A percentile compares a stretch with the other conserved stretches of the same genome.
Evolutionary conservation across 2,329 filamentous ascomycete genomes (phyloP).

Genomic region (Trichoderma aggressivum): DNA sequence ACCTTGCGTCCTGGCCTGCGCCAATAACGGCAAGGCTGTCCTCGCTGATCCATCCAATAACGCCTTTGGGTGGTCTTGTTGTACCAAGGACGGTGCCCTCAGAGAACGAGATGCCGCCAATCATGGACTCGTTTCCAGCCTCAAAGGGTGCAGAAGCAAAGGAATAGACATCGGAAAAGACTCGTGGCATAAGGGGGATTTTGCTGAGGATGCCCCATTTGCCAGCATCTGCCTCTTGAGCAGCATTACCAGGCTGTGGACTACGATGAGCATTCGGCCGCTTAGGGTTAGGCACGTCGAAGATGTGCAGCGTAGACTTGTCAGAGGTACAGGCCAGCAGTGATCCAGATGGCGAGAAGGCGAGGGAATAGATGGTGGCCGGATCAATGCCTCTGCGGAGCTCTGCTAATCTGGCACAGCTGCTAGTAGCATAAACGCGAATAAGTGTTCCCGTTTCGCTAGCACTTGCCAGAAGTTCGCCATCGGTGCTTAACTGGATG

Average conservation of each 20-base stretch:
- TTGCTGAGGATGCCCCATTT: conserved; percentile 86
- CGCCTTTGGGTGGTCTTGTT: conserved; percentile 68
- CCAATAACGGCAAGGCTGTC: conserved; percentile 72
- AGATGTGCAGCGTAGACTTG: conserved; percentile 93
- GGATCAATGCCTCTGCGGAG: conserved; percentile 85
- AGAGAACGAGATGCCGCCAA: conserved; percentile 42
- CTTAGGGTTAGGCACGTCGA: conserved; percentile 68
- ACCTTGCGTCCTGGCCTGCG: conserved; percentile 74
- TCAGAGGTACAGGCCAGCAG: conserved; percentile 91
- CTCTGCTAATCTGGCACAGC: conserved; percentile 77
- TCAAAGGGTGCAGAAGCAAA: conserved; percentile 79
- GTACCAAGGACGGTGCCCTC: conserved; percentile 48
- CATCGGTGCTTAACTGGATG: conserved; percentile 75
- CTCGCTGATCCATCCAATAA: conserved; percentile 81
- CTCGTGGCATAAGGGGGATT: conserved; percentile 77
- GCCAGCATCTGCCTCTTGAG: conserved; percentile 51
- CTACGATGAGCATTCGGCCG: conserved; percentile 35
- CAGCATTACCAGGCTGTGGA: conserved; percentile 28
- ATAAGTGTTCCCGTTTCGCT: conserved; percentile 89
- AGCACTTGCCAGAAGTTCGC: conserved; percentile 79
- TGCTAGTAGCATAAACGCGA: conserved; percentile 77
- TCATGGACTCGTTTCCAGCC: conserved; percentile 68
- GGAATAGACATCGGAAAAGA: conserved; percentile 88
- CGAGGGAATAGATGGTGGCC: conserved; percentile 81
- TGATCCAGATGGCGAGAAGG: conserved; percentile 77